These are phyloP conservation scores for Sophora flavescens DNA, from an alignment of 306 rosid species.

Conservation along the genomic window DNA sequence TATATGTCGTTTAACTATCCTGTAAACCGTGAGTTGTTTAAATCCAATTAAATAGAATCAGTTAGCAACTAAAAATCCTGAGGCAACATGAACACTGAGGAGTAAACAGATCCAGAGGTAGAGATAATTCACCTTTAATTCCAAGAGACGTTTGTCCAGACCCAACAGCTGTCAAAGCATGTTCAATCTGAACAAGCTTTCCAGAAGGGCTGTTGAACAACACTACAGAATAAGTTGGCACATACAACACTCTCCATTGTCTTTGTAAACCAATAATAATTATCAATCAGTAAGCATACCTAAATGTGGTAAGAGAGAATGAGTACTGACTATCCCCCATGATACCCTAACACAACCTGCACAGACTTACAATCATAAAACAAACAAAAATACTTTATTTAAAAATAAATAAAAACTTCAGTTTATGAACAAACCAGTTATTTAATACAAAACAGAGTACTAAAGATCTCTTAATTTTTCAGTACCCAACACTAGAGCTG, in stretches of 20 bases:
- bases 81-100: slow-evolving; percentile 4
- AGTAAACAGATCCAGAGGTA: slow-evolving; percentile 14
- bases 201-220: slow-evolving; percentile 82
- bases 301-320: slow-evolving; percentile 66
- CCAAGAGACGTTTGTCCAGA: slow-evolving; percentile 98
- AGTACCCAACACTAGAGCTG: too few species aligned
- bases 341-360: not conserved
- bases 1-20: not conserved
- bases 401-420: too few species aligned
- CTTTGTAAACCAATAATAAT: not conserved
- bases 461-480: too few species aligned
- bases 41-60: not conserved
- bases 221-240: slow-evolving; percentile 39
- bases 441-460: too few species aligned
- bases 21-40: not conserved
- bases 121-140: slow-evolving; percentile 72
- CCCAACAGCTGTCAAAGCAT: slow-evolving; percentile 94
- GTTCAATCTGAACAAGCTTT: slow-evolving; percentile 97
- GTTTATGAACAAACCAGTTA: too few species aligned
- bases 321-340: slow-evolving; percentile 73
- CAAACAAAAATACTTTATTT: too few species aligned
- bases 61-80: not conserved
- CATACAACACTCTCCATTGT: not conserved
- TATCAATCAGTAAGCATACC: slow-evolving; percentile 40
- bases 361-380: too few species aligned